A percentile compares a stretch with the other conserved stretches of the same genome.
These are phyloP conservation scores for Lithocarpus polystachyus DNA, from an alignment of 306 rosid species.

Conservation along the genomic window DNA sequence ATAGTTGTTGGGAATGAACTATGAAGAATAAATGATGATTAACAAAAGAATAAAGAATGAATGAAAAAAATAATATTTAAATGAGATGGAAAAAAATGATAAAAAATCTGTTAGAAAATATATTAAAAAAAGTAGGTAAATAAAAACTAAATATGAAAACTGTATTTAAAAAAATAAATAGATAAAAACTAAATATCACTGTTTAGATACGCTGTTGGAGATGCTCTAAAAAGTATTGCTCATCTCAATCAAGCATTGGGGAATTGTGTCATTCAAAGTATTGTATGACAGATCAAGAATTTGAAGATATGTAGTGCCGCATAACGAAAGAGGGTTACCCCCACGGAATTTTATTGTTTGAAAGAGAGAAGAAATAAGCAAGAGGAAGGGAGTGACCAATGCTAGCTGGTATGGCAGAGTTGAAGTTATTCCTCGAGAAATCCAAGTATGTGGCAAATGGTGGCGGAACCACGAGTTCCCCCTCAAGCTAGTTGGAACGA, in stretches of 20 bases:
- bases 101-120: no score
- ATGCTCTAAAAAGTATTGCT: not conserved
- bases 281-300: slow-evolving; percentile 20
- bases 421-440: slow-evolving; percentile 35
- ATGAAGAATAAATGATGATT: no score
- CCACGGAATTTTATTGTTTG: slow-evolving; percentile 5
- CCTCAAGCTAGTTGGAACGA: slow-evolving; percentile 34
- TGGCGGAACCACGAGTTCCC: slow-evolving; percentile 16
- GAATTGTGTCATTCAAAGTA: slow-evolving; percentile 14
- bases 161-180: no score
- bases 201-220: no score
- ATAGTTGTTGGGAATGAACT: no score
- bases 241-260: slow-evolving; percentile 10
- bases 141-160: no score
- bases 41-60: no score
- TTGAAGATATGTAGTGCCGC: not conserved
- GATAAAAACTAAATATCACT: no score
- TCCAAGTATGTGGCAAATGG: not conserved
- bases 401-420: slow-evolving; percentile 16
- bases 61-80: no score
- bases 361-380: not conserved
- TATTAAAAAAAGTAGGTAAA: no score
- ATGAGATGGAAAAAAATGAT: no score
- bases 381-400: not conserved
- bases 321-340: not conserved